Evolutionary conservation across 1,139 yeast genomes (phyloP).

Genomic region (Debaryomyces nepalensis): DNA sequence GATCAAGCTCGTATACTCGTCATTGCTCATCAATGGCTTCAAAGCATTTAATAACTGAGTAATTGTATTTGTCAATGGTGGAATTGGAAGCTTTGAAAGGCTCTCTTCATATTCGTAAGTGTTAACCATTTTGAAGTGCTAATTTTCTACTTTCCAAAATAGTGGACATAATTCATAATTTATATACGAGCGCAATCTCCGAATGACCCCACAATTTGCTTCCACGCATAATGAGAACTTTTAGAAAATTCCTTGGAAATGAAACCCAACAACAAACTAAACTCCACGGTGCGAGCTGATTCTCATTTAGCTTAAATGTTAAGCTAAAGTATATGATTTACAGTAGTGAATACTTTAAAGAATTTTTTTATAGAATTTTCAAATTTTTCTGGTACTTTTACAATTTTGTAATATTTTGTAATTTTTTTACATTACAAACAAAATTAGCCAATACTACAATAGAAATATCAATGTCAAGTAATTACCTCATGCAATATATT

Average conservation of each 20-base stretch:
- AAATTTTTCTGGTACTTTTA: no score
- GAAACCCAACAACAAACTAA: background rate
- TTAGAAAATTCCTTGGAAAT: background rate
- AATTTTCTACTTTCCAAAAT: background rate
- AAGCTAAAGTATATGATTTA: no score
- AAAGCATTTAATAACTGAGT: conserved; percentile 52
- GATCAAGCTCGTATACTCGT: conserved; percentile 45
- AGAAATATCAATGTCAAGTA: no score
- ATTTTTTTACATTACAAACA: no score
- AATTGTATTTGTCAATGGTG: conserved; percentile 49
- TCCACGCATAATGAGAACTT: conserved; percentile 4
- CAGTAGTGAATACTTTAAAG: no score
- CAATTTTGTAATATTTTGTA: no score
- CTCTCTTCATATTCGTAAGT: conserved; percentile 28
- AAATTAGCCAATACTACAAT: no score
- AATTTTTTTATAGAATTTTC: no score
- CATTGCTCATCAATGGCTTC: conserved; percentile 51
- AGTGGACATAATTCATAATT: background rate
- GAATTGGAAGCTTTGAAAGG: conserved; percentile 60
- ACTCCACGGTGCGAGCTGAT: no score
- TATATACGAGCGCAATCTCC: conserved; percentile 9
- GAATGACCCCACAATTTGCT: conserved; percentile 5
- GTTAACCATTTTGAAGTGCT: conserved; percentile 5
- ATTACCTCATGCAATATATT: conserved; percentile 5
- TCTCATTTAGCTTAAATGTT: no score